Conservation (phyloP, 2,329 filamentous ascomycete species). For the Corinectria fuckeliana region DNA sequence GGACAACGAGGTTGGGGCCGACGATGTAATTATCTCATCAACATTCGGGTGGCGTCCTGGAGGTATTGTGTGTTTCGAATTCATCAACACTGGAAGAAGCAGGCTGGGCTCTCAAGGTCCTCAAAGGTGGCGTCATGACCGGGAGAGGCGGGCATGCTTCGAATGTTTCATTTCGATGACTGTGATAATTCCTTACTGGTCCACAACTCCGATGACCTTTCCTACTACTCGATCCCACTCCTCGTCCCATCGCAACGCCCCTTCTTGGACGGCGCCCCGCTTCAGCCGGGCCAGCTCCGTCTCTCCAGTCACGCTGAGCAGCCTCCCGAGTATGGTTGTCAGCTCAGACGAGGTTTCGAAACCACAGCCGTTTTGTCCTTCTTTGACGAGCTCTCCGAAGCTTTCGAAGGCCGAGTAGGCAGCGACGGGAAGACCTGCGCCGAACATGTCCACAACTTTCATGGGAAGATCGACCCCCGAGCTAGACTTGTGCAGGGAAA, state of each 20-base stretch:
- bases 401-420: conserved; percentile 88
- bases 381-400: conserved; percentile 87
- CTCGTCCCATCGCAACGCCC: conserved; percentile 82
- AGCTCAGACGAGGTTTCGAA: conserved; percentile 78
- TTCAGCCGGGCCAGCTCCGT: conserved; percentile 67
- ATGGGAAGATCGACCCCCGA: conserved; percentile 96
- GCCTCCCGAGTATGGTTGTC: conserved; percentile 63
- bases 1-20: conserved; percentile 13
- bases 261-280: conserved; percentile 75
- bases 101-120: conserved; percentile 8
- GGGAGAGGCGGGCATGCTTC: neutral
- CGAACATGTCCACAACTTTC: conserved; percentile 99
- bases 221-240: conserved; percentile 90
- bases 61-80: conserved; percentile 25
- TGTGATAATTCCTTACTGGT: conserved; percentile 17
- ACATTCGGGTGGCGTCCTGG: conserved; percentile 32
- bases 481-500: conserved; percentile 91
- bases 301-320: conserved; percentile 63
- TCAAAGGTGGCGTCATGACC: neutral
- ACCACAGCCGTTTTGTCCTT: conserved; percentile 84
- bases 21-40: conserved; percentile 15
- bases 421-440: conserved; percentile 86
- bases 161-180: neutral
- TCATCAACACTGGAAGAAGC: conserved; percentile 12
- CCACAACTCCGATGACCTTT: conserved; percentile 64